Percentiles rank a stretch among this genome's conserved stretches.
Evolutionary conservation across 331 rosid species (phyloP).

Genomic region (Dryas integrifolia): DNA sequence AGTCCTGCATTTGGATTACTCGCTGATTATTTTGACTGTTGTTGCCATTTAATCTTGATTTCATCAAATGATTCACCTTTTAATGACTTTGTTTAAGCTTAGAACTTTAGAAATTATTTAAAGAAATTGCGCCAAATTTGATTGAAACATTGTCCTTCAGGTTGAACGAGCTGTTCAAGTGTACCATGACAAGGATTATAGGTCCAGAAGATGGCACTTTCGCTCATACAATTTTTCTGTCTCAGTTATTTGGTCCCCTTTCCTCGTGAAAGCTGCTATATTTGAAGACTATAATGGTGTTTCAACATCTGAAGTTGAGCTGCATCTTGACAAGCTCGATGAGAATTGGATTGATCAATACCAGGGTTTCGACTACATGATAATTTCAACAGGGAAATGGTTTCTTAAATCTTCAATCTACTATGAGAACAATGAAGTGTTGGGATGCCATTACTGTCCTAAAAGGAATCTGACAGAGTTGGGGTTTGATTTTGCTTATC

Average conservation of each 20-base stretch:
- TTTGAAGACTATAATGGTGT: slow-evolving; percentile 84
- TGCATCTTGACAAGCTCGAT: slow-evolving; percentile 65
- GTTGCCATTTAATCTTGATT: background rate
- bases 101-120: background rate
- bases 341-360: slow-evolving; percentile 54
- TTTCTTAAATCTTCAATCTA: slow-evolving; percentile 79
- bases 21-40: slow-evolving; percentile 2
- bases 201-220: slow-evolving; percentile 67
- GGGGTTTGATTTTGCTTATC: slow-evolving; percentile 71
- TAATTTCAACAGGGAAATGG: slow-evolving; percentile 86
- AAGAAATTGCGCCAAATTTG: background rate
- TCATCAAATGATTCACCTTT: background rate
- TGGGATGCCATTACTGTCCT: slow-evolving; percentile 80
- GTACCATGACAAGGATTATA: slow-evolving; percentile 77
- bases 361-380: slow-evolving; percentile 58
- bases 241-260: slow-evolving; percentile 76
- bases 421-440: slow-evolving; percentile 53
- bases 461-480: slow-evolving; percentile 54
- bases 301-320: slow-evolving; percentile 75
- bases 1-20: background rate
- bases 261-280: slow-evolving; percentile 71
- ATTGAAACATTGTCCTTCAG: slow-evolving; percentile 41
- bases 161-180: slow-evolving; percentile 59
- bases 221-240: slow-evolving; percentile 55
- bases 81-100: background rate